Percentiles rank a stretch among this genome's conserved stretches.
phyloP scores from a whole-genome alignment of 2,329 filamentous ascomycete species.

The Trichoderma breve region DNA sequence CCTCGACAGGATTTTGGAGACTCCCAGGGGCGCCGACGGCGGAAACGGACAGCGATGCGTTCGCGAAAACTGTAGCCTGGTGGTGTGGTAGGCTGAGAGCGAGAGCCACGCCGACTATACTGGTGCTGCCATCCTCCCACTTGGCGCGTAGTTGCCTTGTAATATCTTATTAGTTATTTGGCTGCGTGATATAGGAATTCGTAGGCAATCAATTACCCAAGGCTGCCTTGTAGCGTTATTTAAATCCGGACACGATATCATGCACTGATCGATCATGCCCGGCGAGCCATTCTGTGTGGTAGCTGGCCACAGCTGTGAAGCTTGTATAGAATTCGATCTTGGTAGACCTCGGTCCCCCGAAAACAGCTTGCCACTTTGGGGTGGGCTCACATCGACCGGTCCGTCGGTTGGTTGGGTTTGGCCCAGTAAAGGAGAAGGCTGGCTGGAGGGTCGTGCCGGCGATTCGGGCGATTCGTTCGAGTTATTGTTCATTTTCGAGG shows the following conservation, averaged over 20 bases:
- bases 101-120: slow-evolving; percentile 23
- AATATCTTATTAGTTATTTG: neutral
- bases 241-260: slow-evolving; percentile 24
- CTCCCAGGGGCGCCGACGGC: slow-evolving; percentile 28
- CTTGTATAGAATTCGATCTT: slow-evolving; percentile 1
- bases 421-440: neutral
- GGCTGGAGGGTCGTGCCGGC: neutral
- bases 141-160: neutral
- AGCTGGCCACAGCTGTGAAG: neutral
- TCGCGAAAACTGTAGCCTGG: slow-evolving; percentile 26
- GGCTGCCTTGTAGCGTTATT: neutral
- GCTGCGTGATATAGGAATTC: neutral
- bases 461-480: neutral
- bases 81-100: slow-evolving; percentile 29
- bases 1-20: slow-evolving; percentile 25
- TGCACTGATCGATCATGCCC: slow-evolving; percentile 5
- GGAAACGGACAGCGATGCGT: slow-evolving; percentile 27
- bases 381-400: neutral
- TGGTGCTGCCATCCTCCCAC: slow-evolving; percentile 19
- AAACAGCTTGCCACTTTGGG: neutral
- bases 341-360: slow-evolving; percentile 1
- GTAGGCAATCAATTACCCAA: neutral
- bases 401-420: neutral
- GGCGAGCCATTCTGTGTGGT: neutral
- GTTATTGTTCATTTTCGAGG: neutral